Evolutionary conservation across 306 rosid species (phyloP).

Genomic region (Dryas drummondii): DNA sequence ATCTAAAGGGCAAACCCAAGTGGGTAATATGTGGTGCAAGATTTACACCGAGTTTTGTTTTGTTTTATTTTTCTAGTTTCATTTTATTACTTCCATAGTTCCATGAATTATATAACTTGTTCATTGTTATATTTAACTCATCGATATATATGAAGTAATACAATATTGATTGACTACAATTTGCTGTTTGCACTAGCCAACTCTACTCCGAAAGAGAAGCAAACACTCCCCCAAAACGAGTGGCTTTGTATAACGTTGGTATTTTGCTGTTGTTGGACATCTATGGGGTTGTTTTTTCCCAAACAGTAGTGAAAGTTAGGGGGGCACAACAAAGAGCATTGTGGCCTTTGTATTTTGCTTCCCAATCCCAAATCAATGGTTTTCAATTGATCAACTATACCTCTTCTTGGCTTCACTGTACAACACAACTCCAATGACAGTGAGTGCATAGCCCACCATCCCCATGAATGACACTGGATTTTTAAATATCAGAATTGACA

Average conservation of each 20-base stretch:
- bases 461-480: slow-evolving; percentile 63
- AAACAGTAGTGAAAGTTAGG: not conserved
- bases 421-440: slow-evolving; percentile 55
- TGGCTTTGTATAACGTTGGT: too few species aligned
- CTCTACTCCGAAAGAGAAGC: too few species aligned
- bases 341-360: too few species aligned
- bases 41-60: too few species aligned
- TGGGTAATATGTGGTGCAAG: too few species aligned
- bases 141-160: not conserved
- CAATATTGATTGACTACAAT: not conserved
- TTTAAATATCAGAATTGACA: slow-evolving; percentile 57
- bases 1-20: too few species aligned
- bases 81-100: not conserved
- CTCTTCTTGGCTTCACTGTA: slow-evolving; percentile 64
- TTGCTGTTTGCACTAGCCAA: not conserved
- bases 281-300: not conserved
- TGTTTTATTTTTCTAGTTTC: too few species aligned
- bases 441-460: slow-evolving; percentile 60
- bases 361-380: too few species aligned
- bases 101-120: not conserved
- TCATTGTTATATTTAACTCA: not conserved
- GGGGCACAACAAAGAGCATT: not conserved
- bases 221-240: too few species aligned
- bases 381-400: slow-evolving; percentile 18
- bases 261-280: not conserved